Conservation (phyloP, 441 rosid species). For the Croton setiger region DNA sequence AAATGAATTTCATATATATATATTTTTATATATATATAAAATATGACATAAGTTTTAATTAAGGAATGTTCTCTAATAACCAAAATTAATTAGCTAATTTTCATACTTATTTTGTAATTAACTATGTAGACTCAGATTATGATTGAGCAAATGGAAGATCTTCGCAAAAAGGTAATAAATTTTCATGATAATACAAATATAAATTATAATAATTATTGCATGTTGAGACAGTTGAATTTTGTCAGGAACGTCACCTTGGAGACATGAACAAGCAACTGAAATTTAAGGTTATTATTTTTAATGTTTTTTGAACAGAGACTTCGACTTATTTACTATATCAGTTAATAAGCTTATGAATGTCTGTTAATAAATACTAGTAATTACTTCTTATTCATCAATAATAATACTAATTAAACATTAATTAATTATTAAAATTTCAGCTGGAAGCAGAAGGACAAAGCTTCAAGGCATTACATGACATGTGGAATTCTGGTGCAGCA, state of each 20-base stretch:
- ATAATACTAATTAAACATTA: too few relatives aligned
- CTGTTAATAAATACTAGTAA: neutral
- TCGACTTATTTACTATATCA: neutral
- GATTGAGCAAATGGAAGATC: conserved; percentile 77
- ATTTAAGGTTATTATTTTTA: conserved; percentile 42
- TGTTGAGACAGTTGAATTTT: neutral
- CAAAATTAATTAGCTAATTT: neutral
- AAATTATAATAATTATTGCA: too few relatives aligned
- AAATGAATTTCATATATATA: too few relatives aligned
- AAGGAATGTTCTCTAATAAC: neutral
- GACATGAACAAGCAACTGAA: conserved; percentile 75
- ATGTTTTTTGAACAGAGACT: too few relatives aligned
- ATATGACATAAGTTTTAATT: neutral
- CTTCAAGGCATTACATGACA: conserved; percentile 41
- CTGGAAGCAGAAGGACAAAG: conserved; percentile 58
- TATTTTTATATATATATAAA: too few relatives aligned
- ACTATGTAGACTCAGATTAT: conserved; percentile 56
- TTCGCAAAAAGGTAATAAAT: conserved; percentile 52
- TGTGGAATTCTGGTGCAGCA: conserved; percentile 35
- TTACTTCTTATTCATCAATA: neutral
- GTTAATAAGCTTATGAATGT: neutral
- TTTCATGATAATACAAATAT: neutral
- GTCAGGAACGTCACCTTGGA: conserved; percentile 78
- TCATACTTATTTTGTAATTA: neutral
- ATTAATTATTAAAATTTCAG: conserved; percentile 23